phyloP scores from a whole-genome alignment of 208 protist genomes.

The Leishmania mexicana region DNA sequence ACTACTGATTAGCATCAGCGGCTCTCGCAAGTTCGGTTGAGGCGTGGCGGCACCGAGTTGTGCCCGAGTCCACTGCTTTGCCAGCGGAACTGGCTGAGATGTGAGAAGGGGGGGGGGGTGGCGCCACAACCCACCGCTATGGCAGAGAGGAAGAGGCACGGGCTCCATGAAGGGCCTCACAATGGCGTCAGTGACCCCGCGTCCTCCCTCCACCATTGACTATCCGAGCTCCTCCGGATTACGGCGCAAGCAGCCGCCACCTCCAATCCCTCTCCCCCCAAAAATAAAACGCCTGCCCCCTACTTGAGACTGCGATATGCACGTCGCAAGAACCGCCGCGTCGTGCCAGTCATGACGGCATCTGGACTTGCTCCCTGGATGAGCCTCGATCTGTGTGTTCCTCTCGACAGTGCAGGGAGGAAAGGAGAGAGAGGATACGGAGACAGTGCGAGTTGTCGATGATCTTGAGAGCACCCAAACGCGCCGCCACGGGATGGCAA shows the following conservation, averaged over 20 bases:
- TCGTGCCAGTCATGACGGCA: not conserved
- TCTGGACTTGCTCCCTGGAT: not conserved
- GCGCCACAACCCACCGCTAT: not conserved
- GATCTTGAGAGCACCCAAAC: not conserved
- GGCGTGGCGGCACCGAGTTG: conserved; percentile 24
- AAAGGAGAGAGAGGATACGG: not conserved
- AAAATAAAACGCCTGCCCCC: not conserved
- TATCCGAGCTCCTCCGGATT: not conserved
- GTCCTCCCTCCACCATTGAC: not conserved
- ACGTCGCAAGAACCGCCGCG: not conserved
- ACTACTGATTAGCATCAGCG: not conserved
- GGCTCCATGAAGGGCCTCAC: not conserved
- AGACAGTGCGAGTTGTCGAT: not conserved
- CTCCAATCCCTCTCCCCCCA: not conserved
- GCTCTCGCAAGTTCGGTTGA: conserved; percentile 38
- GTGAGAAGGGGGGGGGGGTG: not conserved
- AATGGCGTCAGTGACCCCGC: not conserved
- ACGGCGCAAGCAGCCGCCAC: not conserved
- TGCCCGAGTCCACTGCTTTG: conserved; percentile 35
- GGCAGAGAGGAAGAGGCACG: not conserved
- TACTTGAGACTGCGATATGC: not conserved
- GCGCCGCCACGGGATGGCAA: not conserved
- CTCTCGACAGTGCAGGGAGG: not conserved
- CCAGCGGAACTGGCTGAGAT: conserved; percentile 13
- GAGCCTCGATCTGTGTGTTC: not conserved